Percentiles rank a stretch among this genome's conserved stretches.
phyloP scores from a whole-genome alignment of 768 basidiomycete genomes.

The Lactarius sanguifluus region DNA sequence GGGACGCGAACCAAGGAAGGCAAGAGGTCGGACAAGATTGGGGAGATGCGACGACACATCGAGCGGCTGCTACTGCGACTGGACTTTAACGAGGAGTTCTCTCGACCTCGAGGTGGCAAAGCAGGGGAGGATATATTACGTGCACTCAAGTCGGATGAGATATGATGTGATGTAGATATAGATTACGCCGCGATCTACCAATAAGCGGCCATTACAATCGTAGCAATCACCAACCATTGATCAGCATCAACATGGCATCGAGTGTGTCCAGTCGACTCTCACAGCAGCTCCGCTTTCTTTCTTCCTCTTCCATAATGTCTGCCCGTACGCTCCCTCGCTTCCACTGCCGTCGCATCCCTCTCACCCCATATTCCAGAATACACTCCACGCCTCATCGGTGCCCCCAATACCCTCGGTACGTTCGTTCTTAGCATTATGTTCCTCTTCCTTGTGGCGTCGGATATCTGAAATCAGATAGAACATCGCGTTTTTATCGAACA shows the following conservation, averaged over 20 bases:
- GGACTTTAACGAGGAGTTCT: conserved; percentile 82
- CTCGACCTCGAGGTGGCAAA: conserved; percentile 38
- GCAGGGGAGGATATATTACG: conserved; percentile 43
- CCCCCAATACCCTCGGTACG: conserved; percentile 90
- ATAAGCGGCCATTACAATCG: background rate
- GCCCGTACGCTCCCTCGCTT: conserved; percentile 47
- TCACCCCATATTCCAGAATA: conserved; percentile 48
- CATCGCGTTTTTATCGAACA: conserved; percentile 95
- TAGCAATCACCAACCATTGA: background rate
- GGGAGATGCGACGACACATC: conserved; percentile 73
- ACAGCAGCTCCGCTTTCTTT: conserved; percentile 62
- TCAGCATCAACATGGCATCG: conserved; percentile 15
- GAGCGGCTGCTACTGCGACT: conserved; percentile 79
- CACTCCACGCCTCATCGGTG: conserved; percentile 75
- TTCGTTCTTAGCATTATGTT: conserved; percentile 9
- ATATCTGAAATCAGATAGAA: conserved; percentile 49
- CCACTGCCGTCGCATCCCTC: conserved; percentile 18
- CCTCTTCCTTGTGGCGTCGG: background rate
- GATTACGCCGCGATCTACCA: conserved; percentile 1
- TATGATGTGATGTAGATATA: conserved; percentile 16
- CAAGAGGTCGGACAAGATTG: conserved; percentile 57
- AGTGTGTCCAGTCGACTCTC: conserved; percentile 47
- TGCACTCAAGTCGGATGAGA: conserved; percentile 34
- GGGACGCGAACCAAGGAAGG: conserved; percentile 51
- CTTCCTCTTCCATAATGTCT: conserved; percentile 50